Evolutionary conservation across 2,329 filamentous ascomycete species (phyloP).

Genomic region (Calonectria ilicicola): DNA sequence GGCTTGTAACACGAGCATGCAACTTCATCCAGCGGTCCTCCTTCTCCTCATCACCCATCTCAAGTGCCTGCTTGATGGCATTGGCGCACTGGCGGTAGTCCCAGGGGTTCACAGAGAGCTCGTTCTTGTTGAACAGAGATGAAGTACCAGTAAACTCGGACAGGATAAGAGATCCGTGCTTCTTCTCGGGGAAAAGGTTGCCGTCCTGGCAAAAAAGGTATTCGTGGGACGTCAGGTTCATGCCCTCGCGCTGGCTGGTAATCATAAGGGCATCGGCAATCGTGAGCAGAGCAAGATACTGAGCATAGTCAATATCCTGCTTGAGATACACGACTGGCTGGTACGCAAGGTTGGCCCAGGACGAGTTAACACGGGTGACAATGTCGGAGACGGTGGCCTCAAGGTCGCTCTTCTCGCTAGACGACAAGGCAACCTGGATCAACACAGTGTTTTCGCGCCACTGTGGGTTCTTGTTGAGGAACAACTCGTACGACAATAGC

Average conservation of each 20-base stretch:
- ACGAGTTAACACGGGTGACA: constrained; percentile 92
- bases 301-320: constrained; percentile 92
- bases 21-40: constrained; percentile 79
- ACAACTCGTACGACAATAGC: constrained; percentile 90
- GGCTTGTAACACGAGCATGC: constrained; percentile 78
- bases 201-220: constrained; percentile 95
- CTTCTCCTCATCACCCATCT: constrained; percentile 83
- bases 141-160: constrained; percentile 96
- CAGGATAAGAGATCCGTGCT: constrained; percentile 88
- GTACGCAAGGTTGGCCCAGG: constrained; percentile 90
- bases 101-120: constrained; percentile 94
- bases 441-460: constrained; percentile 90
- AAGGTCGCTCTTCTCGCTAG: constrained; percentile 87
- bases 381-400: constrained; percentile 93
- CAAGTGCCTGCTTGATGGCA: constrained; percentile 84
- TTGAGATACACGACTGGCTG: constrained; percentile 94
- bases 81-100: constrained; percentile 90
- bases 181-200: constrained; percentile 74
- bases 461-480: constrained; percentile 92
- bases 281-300: constrained; percentile 91
- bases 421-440: constrained; percentile 93
- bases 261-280: constrained; percentile 95
- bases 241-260: constrained; percentile 93
- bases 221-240: constrained; percentile 97
- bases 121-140: constrained; percentile 83